phyloP scores from a whole-genome alignment of 2,329 filamentous ascomycete species.

The Phaeosphaeriaceae sp. region DNA sequence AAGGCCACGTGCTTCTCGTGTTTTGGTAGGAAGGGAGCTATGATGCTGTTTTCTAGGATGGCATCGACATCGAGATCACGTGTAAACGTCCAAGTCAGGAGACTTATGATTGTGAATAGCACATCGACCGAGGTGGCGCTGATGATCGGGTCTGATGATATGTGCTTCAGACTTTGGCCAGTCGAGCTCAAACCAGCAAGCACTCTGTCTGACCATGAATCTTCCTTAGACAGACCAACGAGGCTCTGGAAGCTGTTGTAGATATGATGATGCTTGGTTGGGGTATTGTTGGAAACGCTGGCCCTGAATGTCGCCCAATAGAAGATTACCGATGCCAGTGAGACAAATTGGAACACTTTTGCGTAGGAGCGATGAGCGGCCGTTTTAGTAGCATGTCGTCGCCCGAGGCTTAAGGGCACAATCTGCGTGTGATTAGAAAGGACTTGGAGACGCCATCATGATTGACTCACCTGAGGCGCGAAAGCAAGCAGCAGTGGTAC shows the following conservation, averaged over 20 bases:
- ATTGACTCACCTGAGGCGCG: conserved; percentile 35
- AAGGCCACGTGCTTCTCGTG: conserved; percentile 39
- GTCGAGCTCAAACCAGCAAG: conserved; percentile 32
- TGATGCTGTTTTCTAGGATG: conserved; percentile 52
- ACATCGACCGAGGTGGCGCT: conserved; percentile 66
- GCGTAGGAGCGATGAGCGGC: conserved; percentile 52
- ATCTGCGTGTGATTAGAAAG: conserved; percentile 31
- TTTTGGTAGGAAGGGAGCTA: conserved; percentile 34
- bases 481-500: conserved; percentile 47
- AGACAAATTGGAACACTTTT: conserved; percentile 58
- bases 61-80: conserved; percentile 59
- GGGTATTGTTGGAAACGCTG: conserved; percentile 57
- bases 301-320: conserved; percentile 55
- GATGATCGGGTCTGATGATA: conserved; percentile 64
- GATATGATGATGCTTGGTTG: conserved; percentile 51
- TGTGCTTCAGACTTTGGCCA: conserved; percentile 53
- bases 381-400: conserved; percentile 50
- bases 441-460: not conserved
- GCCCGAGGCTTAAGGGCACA: conserved; percentile 60
- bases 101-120: conserved; percentile 60
- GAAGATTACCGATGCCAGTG: conserved; percentile 53
- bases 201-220: conserved; percentile 38
- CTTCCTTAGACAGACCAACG: conserved; percentile 55
- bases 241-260: conserved; percentile 44
- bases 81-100: conserved; percentile 66